Percentiles rank a stretch among this genome's conserved stretches.
These are phyloP conservation scores for Boletus sp. DNA, from an alignment of 768 basidiomycete species.

Conservation along the genomic window DNA sequence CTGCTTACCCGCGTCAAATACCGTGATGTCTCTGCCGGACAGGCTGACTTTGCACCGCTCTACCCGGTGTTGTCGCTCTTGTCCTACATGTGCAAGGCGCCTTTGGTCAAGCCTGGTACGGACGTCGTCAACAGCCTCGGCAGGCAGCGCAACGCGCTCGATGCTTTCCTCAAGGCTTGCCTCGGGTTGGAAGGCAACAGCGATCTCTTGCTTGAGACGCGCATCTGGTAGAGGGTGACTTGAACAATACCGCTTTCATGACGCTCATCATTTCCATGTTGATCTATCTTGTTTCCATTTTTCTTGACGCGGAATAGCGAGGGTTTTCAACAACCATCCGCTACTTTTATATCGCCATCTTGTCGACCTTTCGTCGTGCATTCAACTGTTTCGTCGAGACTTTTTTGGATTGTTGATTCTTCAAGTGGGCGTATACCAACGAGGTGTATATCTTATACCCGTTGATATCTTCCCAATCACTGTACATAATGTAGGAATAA, in stretches of 20 bases:
- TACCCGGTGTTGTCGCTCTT: slow-evolving; percentile 92
- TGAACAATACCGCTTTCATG: no score
- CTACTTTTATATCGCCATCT: not conserved
- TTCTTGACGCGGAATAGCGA: not conserved
- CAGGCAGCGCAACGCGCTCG: slow-evolving; percentile 93
- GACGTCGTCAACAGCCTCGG: slow-evolving; percentile 95
- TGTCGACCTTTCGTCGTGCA: not conserved
- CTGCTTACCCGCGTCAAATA: slow-evolving; percentile 91
- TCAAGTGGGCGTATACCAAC: not conserved
- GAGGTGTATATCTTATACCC: not conserved
- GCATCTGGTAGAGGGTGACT: slow-evolving; percentile 69
- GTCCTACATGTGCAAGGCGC: slow-evolving; percentile 97
- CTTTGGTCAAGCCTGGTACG: slow-evolving; percentile 91
- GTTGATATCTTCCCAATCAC: not conserved
- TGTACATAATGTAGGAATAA: not conserved
- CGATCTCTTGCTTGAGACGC: slow-evolving; percentile 83
- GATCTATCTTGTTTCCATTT: not conserved
- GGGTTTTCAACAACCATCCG: slow-evolving; percentile 24
- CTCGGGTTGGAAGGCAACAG: slow-evolving; percentile 79
- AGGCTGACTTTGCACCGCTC: slow-evolving; percentile 72
- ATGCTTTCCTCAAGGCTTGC: slow-evolving; percentile 93
- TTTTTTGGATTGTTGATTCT: not conserved
- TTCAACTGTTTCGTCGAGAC: slow-evolving; percentile 15
- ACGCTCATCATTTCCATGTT: not conserved
- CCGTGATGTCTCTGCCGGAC: slow-evolving; percentile 49